phyloP scores from a whole-genome alignment of 2,329 filamentous ascomycete genomes.

The Dactylellina parvicollis region DNA sequence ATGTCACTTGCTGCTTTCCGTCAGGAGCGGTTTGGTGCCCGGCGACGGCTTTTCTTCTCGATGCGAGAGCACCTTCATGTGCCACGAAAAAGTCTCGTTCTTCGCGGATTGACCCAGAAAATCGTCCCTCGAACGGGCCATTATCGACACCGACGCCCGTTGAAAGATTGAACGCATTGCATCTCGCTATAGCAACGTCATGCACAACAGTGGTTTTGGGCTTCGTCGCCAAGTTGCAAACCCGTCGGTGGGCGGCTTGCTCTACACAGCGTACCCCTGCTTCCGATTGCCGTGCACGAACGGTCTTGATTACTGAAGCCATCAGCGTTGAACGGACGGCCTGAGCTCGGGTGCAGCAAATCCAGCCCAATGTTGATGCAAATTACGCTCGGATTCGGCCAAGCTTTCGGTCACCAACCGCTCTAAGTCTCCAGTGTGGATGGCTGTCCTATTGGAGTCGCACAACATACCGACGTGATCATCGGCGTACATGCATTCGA shows the following conservation, averaged over 20 bases:
- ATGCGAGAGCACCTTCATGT: constrained; percentile 39
- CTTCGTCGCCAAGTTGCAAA: background rate
- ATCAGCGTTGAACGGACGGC: background rate
- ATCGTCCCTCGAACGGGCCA: constrained; percentile 30
- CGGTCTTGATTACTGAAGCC: constrained; percentile 24
- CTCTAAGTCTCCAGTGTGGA: constrained; percentile 3
- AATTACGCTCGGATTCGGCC: constrained; percentile 10
- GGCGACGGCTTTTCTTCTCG: constrained; percentile 16
- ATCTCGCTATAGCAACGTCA: too few species aligned
- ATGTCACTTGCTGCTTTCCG: constrained; percentile 44
- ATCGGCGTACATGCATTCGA: constrained; percentile 11
- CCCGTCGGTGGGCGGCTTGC: background rate
- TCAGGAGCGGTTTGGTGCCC: constrained; percentile 14
- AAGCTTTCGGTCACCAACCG: constrained; percentile 23
- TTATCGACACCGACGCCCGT: constrained; percentile 47
- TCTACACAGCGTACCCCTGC: constrained; percentile 22
- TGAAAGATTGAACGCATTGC: too few species aligned
- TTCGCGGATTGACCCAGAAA: constrained; percentile 35
- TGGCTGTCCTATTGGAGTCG: constrained; percentile 1
- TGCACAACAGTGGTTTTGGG: background rate
- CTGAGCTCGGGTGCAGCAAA: background rate
- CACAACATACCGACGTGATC: constrained; percentile 13
- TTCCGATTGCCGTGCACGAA: constrained; percentile 33
- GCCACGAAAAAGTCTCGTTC: constrained; percentile 31
- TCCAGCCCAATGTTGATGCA: constrained; percentile 19